phyloP scores from a whole-genome alignment of 2,329 filamentous ascomycete species.

The Curvularia sp. region DNA sequence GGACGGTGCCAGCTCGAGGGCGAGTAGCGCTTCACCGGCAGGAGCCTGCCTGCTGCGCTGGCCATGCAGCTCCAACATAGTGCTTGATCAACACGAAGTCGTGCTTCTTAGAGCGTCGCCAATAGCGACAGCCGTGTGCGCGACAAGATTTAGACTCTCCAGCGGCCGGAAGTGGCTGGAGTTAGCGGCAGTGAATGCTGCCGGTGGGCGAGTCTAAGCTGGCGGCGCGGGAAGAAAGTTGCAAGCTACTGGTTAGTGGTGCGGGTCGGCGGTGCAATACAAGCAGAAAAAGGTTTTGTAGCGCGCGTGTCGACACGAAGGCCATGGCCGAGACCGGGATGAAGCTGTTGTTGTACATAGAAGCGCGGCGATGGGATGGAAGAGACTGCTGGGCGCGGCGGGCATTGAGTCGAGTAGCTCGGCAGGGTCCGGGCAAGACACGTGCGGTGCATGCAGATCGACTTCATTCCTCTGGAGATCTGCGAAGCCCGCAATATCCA shows the following conservation, averaged over 20 bases:
- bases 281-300: neutral
- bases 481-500: slow-evolving; percentile 10
- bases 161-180: slow-evolving; percentile 9
- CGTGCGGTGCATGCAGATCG: slow-evolving; percentile 1
- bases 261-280: neutral
- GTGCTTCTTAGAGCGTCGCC: neutral
- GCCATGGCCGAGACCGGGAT: neutral
- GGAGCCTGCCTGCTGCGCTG: slow-evolving; percentile 9
- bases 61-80: slow-evolving; percentile 8
- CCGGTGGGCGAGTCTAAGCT: neutral
- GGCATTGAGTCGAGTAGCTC: slow-evolving; percentile 1
- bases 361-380: neutral
- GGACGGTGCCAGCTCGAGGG: neutral
- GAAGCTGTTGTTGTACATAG: neutral
- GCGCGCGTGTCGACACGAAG: neutral
- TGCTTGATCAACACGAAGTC: slow-evolving; percentile 5
- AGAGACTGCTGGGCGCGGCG: neutral
- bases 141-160: slow-evolving; percentile 3
- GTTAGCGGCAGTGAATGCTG: neutral
- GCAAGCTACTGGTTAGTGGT: neutral
- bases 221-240: neutral
- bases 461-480: slow-evolving; percentile 7
- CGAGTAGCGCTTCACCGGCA: neutral
- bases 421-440: slow-evolving; percentile 3
- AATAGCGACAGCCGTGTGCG: slow-evolving; percentile 6